These are phyloP conservation scores for Aspergillus glaucus DNA, from an alignment of 2,329 filamentous ascomycete species.

Conservation along the genomic window DNA sequence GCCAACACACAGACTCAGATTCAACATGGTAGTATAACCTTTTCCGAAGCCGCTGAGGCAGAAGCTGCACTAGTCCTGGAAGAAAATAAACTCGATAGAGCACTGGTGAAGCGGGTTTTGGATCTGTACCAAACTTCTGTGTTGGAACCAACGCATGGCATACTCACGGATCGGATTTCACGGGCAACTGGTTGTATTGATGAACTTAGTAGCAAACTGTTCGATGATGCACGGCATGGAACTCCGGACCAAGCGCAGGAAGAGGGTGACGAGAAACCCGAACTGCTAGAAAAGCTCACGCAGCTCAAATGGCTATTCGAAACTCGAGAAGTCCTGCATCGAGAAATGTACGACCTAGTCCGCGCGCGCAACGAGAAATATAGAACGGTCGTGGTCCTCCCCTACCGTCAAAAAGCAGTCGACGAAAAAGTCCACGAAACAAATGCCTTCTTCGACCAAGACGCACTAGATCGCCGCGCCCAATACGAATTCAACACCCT, in stretches of 20 bases:
- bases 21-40: slow-evolving; percentile 68
- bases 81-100: slow-evolving; percentile 65
- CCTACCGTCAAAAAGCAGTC: slow-evolving; percentile 69
- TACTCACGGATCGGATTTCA: slow-evolving; percentile 68
- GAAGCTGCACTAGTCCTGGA: slow-evolving; percentile 67
- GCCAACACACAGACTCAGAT: slow-evolving; percentile 74
- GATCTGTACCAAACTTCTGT: slow-evolving; percentile 78
- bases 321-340: slow-evolving; percentile 78
- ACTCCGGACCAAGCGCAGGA: slow-evolving; percentile 82
- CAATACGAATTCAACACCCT: slow-evolving; percentile 66
- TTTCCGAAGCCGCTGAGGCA: slow-evolving; percentile 73
- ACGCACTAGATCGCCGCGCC: slow-evolving; percentile 65
- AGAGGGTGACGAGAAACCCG: slow-evolving; percentile 90
- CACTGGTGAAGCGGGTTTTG: slow-evolving; percentile 71
- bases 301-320: slow-evolving; percentile 97
- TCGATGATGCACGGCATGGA: slow-evolving; percentile 60
- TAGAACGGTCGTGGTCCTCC: slow-evolving; percentile 72
- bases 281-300: slow-evolving; percentile 88
- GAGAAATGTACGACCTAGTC: slow-evolving; percentile 77
- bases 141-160: slow-evolving; percentile 73
- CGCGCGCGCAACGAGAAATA: slow-evolving; percentile 82
- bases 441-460: slow-evolving; percentile 73
- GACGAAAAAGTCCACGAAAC: slow-evolving; percentile 74
- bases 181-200: slow-evolving; percentile 72
- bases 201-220: slow-evolving; percentile 64